These are phyloP conservation scores for Neckera pumila DNA, from an alignment of 225 moss, liverwort and hornwort species.

Conservation along the genomic window DNA sequence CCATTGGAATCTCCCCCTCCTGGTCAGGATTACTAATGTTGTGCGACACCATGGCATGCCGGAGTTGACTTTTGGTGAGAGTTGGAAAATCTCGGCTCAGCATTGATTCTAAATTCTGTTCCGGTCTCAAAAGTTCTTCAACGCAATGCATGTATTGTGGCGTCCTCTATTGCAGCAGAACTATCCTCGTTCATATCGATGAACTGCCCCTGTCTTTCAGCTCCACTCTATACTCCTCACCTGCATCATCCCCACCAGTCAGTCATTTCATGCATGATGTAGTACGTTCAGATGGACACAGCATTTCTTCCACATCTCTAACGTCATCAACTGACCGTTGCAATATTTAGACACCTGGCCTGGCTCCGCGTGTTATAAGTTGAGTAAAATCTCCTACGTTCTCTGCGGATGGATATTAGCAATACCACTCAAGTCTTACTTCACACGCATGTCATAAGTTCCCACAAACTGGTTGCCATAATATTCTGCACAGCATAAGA, in stretches of 20 bases:
- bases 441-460: neutral
- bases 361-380: neutral
- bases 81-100: slow-evolving; percentile 21
- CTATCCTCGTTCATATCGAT: neutral
- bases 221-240: neutral
- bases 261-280: neutral
- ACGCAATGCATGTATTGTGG: neutral
- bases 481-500: neutral
- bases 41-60: slow-evolving; percentile 19
- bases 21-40: slow-evolving; percentile 4
- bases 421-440: neutral
- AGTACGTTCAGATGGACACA: neutral
- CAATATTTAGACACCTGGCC: neutral
- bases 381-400: neutral
- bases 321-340: neutral
- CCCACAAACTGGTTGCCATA: neutral
- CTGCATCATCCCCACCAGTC: neutral
- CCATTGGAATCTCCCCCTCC: slow-evolving; percentile 22
- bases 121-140: neutral
- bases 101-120: slow-evolving; percentile 9
- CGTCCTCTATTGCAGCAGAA: neutral
- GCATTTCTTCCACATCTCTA: neutral
- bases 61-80: slow-evolving; percentile 6
- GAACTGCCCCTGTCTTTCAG: neutral
- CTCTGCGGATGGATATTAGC: neutral